A percentile compares a stretch with the other conserved stretches of the same genome.
Evolutionary conservation across 139 green algal genomes (phyloP).

Genomic region (Micractinium conductrix): DNA sequence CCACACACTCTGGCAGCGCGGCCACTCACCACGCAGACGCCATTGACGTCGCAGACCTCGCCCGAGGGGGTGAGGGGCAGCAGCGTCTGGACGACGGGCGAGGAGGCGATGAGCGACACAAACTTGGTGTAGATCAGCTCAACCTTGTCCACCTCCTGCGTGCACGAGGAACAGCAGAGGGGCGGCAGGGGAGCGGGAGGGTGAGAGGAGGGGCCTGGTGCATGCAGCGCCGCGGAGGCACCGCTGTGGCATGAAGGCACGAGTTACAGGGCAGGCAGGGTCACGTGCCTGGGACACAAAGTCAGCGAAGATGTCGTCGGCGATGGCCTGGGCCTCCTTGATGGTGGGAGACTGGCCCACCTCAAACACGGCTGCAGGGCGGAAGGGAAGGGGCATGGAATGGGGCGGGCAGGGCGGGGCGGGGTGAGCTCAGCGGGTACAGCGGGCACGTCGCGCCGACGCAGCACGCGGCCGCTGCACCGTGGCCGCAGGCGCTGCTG

Average conservation of each 20-base stretch:
- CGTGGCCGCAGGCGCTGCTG: neutral
- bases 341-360: constrained; percentile 90
- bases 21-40: constrained; percentile 96
- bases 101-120: constrained; percentile 92
- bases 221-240: neutral
- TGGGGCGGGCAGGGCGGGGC: too few relatives aligned
- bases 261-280: neutral
- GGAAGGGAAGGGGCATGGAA: neutral
- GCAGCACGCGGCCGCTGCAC: neutral
- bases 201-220: neutral
- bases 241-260: neutral
- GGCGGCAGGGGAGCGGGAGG: neutral
- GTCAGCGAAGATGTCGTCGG: constrained; percentile 96
- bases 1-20: too few relatives aligned
- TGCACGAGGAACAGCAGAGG: too few relatives aligned
- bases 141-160: constrained; percentile 95
- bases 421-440: neutral
- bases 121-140: constrained; percentile 99
- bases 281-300: constrained; percentile 82
- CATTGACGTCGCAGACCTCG: constrained; percentile 56
- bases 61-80: constrained; percentile 88
- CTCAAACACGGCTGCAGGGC: constrained; percentile 74
- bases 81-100: constrained; percentile 95
- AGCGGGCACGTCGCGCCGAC: neutral
- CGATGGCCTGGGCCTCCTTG: constrained; percentile 97